A percentile compares a stretch with the other conserved stretches of the same genome.
These are phyloP conservation scores for Emergomyces pasteurianus DNA, from an alignment of 2,329 filamentous ascomycete genomes.

Conservation along the genomic window DNA sequence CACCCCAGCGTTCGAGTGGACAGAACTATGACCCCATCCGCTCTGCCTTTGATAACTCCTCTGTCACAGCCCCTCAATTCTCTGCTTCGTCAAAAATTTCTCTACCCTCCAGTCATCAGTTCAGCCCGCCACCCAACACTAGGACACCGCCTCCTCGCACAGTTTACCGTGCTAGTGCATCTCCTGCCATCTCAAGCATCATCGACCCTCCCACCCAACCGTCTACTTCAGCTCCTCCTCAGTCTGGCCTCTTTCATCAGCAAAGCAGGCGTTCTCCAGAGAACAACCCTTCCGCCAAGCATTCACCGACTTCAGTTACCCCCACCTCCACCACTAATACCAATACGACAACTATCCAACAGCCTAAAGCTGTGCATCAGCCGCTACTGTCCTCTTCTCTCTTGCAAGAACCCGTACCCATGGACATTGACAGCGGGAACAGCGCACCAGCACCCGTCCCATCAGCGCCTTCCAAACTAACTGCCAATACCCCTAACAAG, in stretches of 20 bases:
- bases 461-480: constrained; percentile 13
- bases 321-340: neutral
- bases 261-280: constrained; percentile 4
- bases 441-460: constrained; percentile 3
- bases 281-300: constrained; percentile 7
- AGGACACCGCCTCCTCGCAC: constrained; percentile 39
- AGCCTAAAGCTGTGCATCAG: constrained; percentile 6
- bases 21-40: constrained; percentile 86
- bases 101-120: constrained; percentile 33
- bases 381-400: constrained; percentile 3
- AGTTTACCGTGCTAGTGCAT: constrained; percentile 63
- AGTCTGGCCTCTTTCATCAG: constrained; percentile 9
- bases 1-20: constrained; percentile 51
- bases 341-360: constrained; percentile 9
- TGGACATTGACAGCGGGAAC: constrained; percentile 24
- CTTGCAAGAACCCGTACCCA: constrained; percentile 15
- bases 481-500: constrained; percentile 14
- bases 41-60: constrained; percentile 45
- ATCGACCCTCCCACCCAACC: constrained; percentile 54
- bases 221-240: constrained; percentile 21
- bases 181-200: constrained; percentile 81
- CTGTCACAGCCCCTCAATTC: constrained; percentile 26
- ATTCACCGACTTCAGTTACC: constrained; percentile 12
- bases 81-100: constrained; percentile 19
- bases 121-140: constrained; percentile 36